Evolutionary conservation across 2,329 filamentous ascomycete species (phyloP).

Genomic region (Trichophyton verrucosum): DNA sequence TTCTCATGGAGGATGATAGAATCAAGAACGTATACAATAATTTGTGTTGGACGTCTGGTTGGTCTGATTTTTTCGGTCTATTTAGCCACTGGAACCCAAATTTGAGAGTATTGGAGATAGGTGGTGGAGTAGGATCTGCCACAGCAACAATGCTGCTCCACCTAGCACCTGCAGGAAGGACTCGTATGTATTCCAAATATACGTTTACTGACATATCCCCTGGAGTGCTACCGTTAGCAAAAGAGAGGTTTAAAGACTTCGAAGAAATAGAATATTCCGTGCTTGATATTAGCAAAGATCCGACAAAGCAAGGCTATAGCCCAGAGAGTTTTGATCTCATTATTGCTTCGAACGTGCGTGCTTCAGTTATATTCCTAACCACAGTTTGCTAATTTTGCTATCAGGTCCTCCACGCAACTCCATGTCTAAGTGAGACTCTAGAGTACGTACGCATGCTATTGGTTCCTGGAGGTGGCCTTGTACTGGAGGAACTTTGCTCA

Average conservation of each 20-base stretch:
- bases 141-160: neutral
- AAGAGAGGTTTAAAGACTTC: neutral
- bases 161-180: neutral
- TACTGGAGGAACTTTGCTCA: neutral
- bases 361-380: neutral
- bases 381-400: neutral
- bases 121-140: neutral
- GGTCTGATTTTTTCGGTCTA: neutral
- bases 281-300: neutral
- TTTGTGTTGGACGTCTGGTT: neutral
- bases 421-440: neutral
- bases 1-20: neutral
- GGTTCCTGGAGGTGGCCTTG: neutral
- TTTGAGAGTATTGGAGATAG: neutral
- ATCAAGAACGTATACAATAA: neutral
- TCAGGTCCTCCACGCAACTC: neutral
- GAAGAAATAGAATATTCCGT: neutral
- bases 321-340: neutral
- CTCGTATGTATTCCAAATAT: slow-evolving; percentile 6
- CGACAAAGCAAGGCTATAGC: neutral
- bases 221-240: neutral
- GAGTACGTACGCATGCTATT: neutral
- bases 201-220: slow-evolving; percentile 7
- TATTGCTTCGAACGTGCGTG: neutral
- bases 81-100: neutral